Evolutionary conservation across 306 rosid species (phyloP).

Genomic region (barrel medic (Medicago truncatula)): DNA sequence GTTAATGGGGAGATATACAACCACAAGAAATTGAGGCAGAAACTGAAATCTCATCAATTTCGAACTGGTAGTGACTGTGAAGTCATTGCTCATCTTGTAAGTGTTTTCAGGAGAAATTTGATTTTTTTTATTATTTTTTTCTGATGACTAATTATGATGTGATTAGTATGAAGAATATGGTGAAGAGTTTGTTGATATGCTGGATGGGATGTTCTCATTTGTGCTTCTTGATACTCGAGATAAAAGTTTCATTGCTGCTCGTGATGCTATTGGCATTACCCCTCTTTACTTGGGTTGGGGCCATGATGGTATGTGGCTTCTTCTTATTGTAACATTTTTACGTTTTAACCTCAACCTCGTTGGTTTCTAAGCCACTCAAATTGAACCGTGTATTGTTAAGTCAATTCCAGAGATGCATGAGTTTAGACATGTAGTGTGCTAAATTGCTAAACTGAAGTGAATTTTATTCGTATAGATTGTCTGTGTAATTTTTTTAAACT

Average conservation of each 20-base stretch:
- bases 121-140: constrained; percentile 18
- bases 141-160: constrained; percentile 40
- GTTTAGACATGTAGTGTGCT: background rate
- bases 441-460: too few species aligned
- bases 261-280: constrained; percentile 91
- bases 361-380: constrained; percentile 12
- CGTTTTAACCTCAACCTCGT: constrained; percentile 6
- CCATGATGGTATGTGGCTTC: constrained; percentile 69
- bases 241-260: constrained; percentile 87
- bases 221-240: constrained; percentile 88
- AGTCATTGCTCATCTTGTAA: constrained; percentile 98
- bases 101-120: constrained; percentile 45
- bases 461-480: too few species aligned
- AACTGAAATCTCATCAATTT: constrained; percentile 76
- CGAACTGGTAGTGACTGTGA: constrained; percentile 97
- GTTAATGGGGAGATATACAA: constrained; percentile 99
- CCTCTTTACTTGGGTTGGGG: constrained; percentile 99
- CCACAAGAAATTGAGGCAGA: constrained; percentile 70
- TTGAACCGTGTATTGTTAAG: constrained; percentile 15
- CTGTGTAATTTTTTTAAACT: too few species aligned
- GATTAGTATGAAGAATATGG: constrained; percentile 92
- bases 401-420: constrained; percentile 18
- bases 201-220: constrained; percentile 97
- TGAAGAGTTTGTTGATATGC: constrained; percentile 87
- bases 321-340: constrained; percentile 13